Conservation (phyloP, 2,329 filamentous ascomycete genomes). For the Neofusicoccum ribis region DNA sequence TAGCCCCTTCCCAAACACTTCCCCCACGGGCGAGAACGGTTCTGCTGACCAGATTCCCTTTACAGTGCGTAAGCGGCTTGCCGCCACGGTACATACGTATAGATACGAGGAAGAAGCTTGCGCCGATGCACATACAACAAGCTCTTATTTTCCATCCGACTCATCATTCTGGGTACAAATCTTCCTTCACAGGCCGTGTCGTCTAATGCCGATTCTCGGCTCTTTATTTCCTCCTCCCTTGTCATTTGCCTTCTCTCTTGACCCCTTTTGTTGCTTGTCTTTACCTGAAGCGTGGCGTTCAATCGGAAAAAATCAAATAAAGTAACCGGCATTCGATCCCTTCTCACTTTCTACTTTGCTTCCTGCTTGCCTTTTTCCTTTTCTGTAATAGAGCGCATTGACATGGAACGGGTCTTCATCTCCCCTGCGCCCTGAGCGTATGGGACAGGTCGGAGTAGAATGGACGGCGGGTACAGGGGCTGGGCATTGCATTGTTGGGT, state of each 20-base stretch:
- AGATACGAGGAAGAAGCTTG: neutral
- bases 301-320: neutral
- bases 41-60: neutral
- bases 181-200: neutral
- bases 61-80: neutral
- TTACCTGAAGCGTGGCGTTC: neutral
- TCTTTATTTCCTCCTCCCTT: neutral
- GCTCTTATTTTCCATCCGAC: neutral
- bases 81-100: neutral
- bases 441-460: neutral
- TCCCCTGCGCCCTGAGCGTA: too few species aligned
- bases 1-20: too few species aligned
- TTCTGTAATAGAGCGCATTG: neutral
- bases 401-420: neutral
- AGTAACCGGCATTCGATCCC: conserved; percentile 18
- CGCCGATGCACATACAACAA: neutral
- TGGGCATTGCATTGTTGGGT: neutral
- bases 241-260: neutral
- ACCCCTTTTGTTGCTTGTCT: conserved; percentile 13
- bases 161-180: neutral
- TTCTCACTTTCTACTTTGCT: conserved; percentile 10
- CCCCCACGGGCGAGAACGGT: too few species aligned
- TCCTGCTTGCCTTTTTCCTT: conserved; percentile 6
- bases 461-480: neutral
- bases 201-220: neutral